Evolutionary conservation across 2,329 filamentous ascomycete species (phyloP).

Genomic region (Botrytis elliptica): DNA sequence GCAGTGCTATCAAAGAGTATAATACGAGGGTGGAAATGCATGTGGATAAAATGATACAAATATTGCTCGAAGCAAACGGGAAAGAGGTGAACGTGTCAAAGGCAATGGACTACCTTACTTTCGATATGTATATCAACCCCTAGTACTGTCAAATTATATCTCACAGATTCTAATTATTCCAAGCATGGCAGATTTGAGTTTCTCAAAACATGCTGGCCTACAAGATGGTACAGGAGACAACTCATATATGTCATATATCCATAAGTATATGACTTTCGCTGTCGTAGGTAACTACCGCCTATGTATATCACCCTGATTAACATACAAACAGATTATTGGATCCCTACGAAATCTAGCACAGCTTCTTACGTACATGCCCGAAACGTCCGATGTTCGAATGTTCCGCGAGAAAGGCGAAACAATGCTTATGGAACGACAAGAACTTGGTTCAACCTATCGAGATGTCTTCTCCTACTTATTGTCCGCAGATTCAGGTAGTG

Average conservation of each 20-base stretch:
- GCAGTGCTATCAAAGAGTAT: constrained; percentile 24
- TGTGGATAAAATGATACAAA: constrained; percentile 21
- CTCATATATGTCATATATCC: constrained; percentile 26
- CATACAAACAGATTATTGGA: constrained; percentile 14
- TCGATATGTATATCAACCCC: constrained; percentile 24
- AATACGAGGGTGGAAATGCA: constrained; percentile 25
- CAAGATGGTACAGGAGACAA: constrained; percentile 25
- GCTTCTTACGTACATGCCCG: constrained; percentile 23
- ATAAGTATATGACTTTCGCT: constrained; percentile 24
- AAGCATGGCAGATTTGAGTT: constrained; percentile 28
- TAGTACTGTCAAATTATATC: neutral
- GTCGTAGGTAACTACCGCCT: constrained; percentile 6
- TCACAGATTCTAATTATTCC: neutral
- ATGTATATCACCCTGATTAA: neutral
- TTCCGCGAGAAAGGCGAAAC: constrained; percentile 22
- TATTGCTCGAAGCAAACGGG: constrained; percentile 6
- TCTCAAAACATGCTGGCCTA: constrained; percentile 25
- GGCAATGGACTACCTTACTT: constrained; percentile 23
- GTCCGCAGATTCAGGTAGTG: constrained; percentile 13
- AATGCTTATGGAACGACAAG: constrained; percentile 23
- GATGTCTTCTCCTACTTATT: constrained; percentile 28
- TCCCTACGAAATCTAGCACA: constrained; percentile 23
- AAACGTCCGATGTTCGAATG: constrained; percentile 19
- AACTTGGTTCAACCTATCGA: constrained; percentile 20
- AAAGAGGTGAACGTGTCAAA: constrained; percentile 23